Percentiles rank a stretch among this genome's conserved stretches.
phyloP scores from a whole-genome alignment of 73 alveolate genomes.

The Tetrahymena malaccensis region DNA sequence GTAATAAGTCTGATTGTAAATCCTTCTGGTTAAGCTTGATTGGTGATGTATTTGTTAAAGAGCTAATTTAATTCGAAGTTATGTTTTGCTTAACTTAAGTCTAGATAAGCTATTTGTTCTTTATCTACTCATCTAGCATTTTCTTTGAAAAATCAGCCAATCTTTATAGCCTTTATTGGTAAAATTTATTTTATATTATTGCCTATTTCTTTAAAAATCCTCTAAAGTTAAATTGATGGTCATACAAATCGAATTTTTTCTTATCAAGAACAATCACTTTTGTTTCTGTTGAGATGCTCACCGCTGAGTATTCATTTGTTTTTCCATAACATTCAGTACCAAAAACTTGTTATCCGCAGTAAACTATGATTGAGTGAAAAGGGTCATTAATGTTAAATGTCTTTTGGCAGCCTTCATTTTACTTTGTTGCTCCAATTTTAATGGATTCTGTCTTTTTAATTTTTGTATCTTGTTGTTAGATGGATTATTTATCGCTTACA shows the following conservation, averaged over 20 bases:
- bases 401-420: neutral
- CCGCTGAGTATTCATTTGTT: neutral
- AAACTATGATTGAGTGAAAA: neutral
- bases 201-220: neutral
- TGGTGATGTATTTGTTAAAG: neutral
- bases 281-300: neutral
- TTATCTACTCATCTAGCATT: neutral
- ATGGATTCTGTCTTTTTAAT: neutral
- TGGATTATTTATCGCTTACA: neutral
- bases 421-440: neutral
- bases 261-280: neutral
- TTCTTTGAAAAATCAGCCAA: neutral
- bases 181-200: neutral
- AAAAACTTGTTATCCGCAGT: neutral
- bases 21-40: neutral
- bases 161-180: neutral
- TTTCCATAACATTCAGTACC: neutral
- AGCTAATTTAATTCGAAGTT: neutral
- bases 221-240: neutral
- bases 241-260: neutral
- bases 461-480: neutral
- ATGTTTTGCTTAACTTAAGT: neutral
- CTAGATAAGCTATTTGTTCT: neutral
- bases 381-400: neutral
- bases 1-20: neutral